Percentiles rank a stretch among this genome's conserved stretches.
phyloP scores from a whole-genome alignment of 2,329 filamentous ascomycete genomes.

The Pseudogymnoascus sp. region DNA sequence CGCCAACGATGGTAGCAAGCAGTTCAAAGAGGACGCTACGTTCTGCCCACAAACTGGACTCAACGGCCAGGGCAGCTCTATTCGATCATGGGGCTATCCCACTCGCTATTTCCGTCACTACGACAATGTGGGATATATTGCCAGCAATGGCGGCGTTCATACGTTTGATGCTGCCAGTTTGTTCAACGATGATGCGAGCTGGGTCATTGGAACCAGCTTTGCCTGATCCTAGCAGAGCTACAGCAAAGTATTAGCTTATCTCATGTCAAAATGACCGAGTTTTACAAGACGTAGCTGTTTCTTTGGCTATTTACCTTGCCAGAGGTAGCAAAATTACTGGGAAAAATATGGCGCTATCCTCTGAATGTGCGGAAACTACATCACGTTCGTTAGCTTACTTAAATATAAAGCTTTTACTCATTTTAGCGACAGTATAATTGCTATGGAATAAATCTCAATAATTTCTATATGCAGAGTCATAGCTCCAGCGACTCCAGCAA shows the following conservation, averaged over 20 bases:
- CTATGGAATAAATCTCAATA: background rate
- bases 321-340: background rate
- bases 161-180: conserved; percentile 39
- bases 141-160: conserved; percentile 48
- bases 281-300: background rate
- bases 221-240: conserved; percentile 26
- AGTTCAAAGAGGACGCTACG: conserved; percentile 53
- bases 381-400: background rate
- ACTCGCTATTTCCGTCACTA: conserved; percentile 52
- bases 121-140: conserved; percentile 36
- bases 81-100: conserved; percentile 52
- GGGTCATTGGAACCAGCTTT: conserved; percentile 37
- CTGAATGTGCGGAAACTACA: background rate
- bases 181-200: conserved; percentile 50
- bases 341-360: background rate
- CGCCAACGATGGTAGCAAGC: conserved; percentile 46
- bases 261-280: background rate
- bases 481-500: background rate
- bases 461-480: background rate
- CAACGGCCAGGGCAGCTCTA: conserved; percentile 41
- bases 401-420: background rate
- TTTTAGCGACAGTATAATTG: background rate
- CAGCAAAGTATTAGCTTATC: background rate
- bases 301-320: background rate
- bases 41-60: conserved; percentile 50